Conservation (phyloP, 2,329 filamentous ascomycete species). For the Fusarium torulosum region DNA sequence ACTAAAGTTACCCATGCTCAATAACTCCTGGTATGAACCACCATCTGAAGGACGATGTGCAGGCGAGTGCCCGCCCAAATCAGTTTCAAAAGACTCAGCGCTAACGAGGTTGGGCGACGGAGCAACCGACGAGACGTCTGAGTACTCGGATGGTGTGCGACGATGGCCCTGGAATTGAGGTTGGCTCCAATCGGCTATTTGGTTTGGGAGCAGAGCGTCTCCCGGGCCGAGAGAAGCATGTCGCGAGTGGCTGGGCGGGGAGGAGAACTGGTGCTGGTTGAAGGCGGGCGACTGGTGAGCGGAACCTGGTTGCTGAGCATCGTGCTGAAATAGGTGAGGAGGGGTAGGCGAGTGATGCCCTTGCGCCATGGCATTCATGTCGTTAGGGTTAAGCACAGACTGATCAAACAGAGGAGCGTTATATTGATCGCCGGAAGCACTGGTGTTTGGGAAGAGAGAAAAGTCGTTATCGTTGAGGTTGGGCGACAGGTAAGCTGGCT, state of each 20-base stretch:
- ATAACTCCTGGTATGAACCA: conserved; percentile 79
- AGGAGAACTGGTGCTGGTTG: conserved; percentile 67
- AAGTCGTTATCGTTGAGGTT: conserved; percentile 70
- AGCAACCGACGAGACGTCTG: conserved; percentile 87
- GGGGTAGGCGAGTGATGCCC: conserved; percentile 69
- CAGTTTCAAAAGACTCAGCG: conserved; percentile 82
- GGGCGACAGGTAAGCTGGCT: conserved; percentile 62
- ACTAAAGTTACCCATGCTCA: conserved; percentile 83
- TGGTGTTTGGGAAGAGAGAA: conserved; percentile 71
- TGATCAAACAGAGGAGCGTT: conserved; percentile 71
- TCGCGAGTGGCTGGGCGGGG: conserved; percentile 65
- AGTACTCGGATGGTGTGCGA: conserved; percentile 89
- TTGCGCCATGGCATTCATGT: conserved; percentile 68
- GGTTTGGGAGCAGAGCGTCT: conserved; percentile 66
- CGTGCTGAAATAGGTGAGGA: conserved; percentile 66
- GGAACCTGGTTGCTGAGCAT: conserved; percentile 61
- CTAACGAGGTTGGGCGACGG: conserved; percentile 85
- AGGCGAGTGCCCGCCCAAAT: conserved; percentile 80
- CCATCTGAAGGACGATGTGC: conserved; percentile 81
- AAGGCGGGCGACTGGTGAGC: conserved; percentile 70
- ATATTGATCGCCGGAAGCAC: conserved; percentile 68
- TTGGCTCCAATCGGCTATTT: conserved; percentile 66
- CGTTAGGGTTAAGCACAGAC: conserved; percentile 58
- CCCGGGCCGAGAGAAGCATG: conserved; percentile 69
- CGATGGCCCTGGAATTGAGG: conserved; percentile 83